Evolutionary conservation across 2,329 filamentous ascomycete genomes (phyloP).

Genomic region (Claviceps humidiphila): DNA sequence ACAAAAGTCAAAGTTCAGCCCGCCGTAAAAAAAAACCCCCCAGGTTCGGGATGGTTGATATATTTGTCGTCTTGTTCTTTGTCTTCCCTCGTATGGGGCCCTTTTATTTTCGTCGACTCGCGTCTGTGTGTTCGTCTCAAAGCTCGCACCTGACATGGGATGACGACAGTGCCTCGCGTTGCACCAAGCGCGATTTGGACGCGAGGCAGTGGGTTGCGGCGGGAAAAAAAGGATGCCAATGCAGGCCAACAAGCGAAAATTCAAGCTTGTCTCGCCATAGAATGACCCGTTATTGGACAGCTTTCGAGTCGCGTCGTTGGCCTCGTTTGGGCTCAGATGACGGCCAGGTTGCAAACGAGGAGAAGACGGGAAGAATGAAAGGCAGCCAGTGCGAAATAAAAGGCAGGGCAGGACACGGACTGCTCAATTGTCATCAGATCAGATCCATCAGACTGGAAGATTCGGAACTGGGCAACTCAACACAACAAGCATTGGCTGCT

Average conservation of each 20-base stretch:
- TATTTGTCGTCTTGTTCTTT: neutral
- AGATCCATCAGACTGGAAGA: neutral
- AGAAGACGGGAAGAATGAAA: neutral
- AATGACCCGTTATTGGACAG: neutral
- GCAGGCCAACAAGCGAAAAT: conserved; percentile 1
- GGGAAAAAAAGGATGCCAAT: neutral
- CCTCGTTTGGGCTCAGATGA: neutral
- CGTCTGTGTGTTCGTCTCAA: neutral
- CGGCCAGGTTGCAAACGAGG: neutral
- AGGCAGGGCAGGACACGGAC: neutral
- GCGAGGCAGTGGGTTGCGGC: conserved; percentile 1
- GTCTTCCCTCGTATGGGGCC: neutral
- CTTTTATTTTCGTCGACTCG: neutral
- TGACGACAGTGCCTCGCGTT: conserved; percentile 5
- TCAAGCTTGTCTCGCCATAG: neutral
- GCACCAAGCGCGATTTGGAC: neutral
- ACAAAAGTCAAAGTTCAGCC: neutral
- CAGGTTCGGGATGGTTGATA: neutral
- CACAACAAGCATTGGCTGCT: neutral
- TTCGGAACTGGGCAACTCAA: neutral
- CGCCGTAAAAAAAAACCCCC: neutral
- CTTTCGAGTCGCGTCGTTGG: neutral
- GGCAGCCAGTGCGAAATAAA: neutral
- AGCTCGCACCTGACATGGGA: conserved; percentile 2
- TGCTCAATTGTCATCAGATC: neutral